Percentiles rank a stretch among this genome's conserved stretches.
Evolutionary conservation across 1,284 basidiomycete species (phyloP).

Genomic region (Porogramme epimiltina): DNA sequence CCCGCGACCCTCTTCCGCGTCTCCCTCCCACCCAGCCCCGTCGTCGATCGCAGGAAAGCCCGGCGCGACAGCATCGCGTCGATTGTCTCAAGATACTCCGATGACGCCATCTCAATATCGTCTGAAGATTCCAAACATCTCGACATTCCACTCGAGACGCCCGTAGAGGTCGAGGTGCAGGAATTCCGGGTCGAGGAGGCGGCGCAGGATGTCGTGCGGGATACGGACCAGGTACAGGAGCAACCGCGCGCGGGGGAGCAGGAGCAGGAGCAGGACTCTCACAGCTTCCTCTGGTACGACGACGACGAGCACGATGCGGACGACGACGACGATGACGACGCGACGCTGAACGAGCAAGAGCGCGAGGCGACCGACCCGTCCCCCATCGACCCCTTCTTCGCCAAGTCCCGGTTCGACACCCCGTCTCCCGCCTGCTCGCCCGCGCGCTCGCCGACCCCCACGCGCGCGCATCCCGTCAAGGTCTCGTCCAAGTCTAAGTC

Average conservation of each 20-base stretch:
- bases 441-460: background rate
- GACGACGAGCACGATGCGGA: background rate
- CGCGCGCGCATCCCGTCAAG: too few relatives aligned
- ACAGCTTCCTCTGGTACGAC: conserved; percentile 8
- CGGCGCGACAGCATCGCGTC: conserved; percentile 9
- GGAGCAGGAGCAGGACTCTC: background rate
- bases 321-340: conserved; percentile 7
- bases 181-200: background rate
- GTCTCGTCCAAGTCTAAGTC: background rate
- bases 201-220: background rate
- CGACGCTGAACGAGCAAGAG: conserved; percentile 7
- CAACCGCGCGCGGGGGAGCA: background rate
- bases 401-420: background rate
- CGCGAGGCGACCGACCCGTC: conserved; percentile 4
- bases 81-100: background rate
- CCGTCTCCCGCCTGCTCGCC: background rate
- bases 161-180: background rate
- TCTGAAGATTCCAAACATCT: background rate
- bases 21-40: conserved; percentile 12
- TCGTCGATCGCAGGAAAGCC: background rate
- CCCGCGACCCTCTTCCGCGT: conserved; percentile 23
- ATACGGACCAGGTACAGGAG: background rate
- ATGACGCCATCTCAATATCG: background rate
- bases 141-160: background rate
- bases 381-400: conserved; percentile 9